Percentiles rank a stretch among this genome's conserved stretches.
Conservation (phyloP, 192 early-diverging fungal genomes). For the Dimargaris cristalligena region DNA sequence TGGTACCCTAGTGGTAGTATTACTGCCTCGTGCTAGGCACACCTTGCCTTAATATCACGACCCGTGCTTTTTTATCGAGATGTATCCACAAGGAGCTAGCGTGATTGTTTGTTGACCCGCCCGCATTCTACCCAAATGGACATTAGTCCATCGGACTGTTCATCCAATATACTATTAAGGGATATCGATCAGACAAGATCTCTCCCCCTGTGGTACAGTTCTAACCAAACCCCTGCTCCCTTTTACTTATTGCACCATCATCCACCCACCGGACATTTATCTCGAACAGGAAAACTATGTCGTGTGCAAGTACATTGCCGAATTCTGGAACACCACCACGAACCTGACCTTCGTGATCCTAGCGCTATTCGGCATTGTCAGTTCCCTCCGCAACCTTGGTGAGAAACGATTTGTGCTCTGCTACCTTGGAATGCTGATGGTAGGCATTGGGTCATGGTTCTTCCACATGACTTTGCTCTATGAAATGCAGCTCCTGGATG, state of each 20-base stretch:
- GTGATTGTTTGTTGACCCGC: not conserved
- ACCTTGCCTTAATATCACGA: too few species aligned
- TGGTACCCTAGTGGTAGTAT: too few species aligned
- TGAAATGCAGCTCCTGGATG: slow-evolving; percentile 58
- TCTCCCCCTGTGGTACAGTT: not conserved
- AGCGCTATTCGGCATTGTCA: slow-evolving; percentile 39
- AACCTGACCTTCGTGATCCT: slow-evolving; percentile 49
- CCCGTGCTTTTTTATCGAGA: too few species aligned
- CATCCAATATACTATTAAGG: not conserved
- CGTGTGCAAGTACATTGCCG: slow-evolving; percentile 49
- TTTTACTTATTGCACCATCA: not conserved
- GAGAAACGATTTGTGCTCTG: slow-evolving; percentile 37
- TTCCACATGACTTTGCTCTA: slow-evolving; percentile 66
- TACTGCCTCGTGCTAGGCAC: too few species aligned
- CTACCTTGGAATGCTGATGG: slow-evolving; percentile 37
- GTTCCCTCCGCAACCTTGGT: slow-evolving; percentile 24
- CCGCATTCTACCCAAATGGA: not conserved
- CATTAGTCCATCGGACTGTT: not conserved
- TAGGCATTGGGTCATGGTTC: slow-evolving; percentile 55
- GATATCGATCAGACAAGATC: not conserved
- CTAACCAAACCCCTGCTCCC: not conserved
- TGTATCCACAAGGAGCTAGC: too few species aligned
- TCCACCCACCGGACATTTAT: not conserved
- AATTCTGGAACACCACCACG: slow-evolving; percentile 60
- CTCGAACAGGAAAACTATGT: slow-evolving; percentile 46